Conservation (phyloP, 2,329 filamentous ascomycete genomes). For the Colletotrichum noveboracense region DNA sequence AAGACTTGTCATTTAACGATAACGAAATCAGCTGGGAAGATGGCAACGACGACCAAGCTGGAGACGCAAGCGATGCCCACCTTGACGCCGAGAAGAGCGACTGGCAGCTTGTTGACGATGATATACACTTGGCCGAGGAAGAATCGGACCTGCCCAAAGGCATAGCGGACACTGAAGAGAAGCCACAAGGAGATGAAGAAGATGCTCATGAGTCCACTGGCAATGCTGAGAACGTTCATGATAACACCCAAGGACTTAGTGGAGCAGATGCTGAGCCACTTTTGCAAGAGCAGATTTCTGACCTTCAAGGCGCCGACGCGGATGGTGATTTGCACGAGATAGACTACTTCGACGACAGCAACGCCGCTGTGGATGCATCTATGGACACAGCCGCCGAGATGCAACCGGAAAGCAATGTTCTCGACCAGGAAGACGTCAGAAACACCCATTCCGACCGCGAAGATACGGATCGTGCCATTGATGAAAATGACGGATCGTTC, state of each 20-base stretch:
- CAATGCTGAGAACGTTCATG: neutral
- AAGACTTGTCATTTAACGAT: neutral
- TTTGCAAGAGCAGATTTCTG: slow-evolving; percentile 3
- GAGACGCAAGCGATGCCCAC: neutral
- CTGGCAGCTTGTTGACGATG: slow-evolving; percentile 6
- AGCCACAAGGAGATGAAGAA: slow-evolving; percentile 10
- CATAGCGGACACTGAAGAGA: neutral
- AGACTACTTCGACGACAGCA: slow-evolving; percentile 40
- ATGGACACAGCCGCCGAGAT: neutral
- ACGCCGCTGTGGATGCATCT: slow-evolving; percentile 29
- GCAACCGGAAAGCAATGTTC: neutral
- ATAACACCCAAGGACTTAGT: neutral
- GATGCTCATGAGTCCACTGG: slow-evolving; percentile 22
- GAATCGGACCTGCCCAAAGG: slow-evolving; percentile 4
- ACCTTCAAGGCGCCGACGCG: neutral
- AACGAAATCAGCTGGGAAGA: slow-evolving; percentile 26
- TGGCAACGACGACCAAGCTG: neutral
- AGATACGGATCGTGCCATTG: neutral
- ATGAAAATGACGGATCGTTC: neutral
- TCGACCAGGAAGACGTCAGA: neutral
- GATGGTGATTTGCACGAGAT: slow-evolving; percentile 30
- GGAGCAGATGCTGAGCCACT: neutral
- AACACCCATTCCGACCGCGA: neutral
- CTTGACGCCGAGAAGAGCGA: neutral
- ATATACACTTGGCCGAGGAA: slow-evolving; percentile 6